Evolutionary conservation across 805 yeast species (phyloP), one percentile per base, ranked within the genome.

Genomic region (Starmerella bombicola): DNA sequence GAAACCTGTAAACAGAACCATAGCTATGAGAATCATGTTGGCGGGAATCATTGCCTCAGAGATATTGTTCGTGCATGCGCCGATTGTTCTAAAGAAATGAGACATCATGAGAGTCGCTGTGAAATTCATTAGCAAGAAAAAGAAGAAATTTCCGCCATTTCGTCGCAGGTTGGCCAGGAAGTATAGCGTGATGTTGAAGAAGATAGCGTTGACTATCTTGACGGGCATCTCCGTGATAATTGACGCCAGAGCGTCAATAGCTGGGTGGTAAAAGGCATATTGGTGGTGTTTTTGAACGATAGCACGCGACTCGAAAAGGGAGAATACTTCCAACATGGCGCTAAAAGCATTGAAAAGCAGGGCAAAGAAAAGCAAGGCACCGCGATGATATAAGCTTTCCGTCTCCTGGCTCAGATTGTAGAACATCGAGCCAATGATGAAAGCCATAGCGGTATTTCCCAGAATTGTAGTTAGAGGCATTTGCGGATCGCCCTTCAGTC

Each of bases 251-350:
- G 83, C 80, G 53, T 80, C 88, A 3, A 82, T 75, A 12, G 83
- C 69, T 3, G 86, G 85, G 43, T 76, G 74, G 56, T 78, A 82
- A 43, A 80, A 68, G 0, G 83, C 75, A 51, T 77, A 81, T 36
- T 70, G 68, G 53, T 76, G 75, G 55, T 81, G 93, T 54, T 81
- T 80, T 51, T 70, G 71, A 21, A 78, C 68, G 47, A 81, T 73
- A 35, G 76, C 71, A 48, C 80, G 67, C 33, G 71, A 65, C 18
- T 62, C 69, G 50, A 73, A 65, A 52, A 69, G 56, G 33, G 61
- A 59, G 36, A 66, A 55, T 30, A 69, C 70, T 54, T 76, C 81
- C 48, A 76, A 70, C 50, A 76, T 62, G 3, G 80, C 66, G 23
- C 73, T 60, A 59, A 77, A 70, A 9, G 79, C 77, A 55, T 73